Conservation (phyloP, 495 filamentous ascomycete genomes). For the Penicillium alfredii region DNA sequence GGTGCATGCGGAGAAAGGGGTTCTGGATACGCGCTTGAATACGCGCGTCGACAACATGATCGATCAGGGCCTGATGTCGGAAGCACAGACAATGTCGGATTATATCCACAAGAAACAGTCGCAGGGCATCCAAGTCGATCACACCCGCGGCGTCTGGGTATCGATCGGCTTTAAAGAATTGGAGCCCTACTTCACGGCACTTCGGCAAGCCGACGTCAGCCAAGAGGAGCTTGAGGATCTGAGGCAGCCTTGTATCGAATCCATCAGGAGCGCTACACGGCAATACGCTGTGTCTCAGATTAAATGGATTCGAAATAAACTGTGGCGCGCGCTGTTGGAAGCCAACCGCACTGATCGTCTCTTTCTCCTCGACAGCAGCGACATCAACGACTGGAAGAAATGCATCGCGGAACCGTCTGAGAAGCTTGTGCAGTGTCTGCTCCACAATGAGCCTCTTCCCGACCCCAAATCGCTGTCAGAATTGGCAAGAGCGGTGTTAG, state of each 20-base stretch:
- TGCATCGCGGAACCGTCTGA: constrained; percentile 60
- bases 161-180: constrained; percentile 96
- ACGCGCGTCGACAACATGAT: constrained; percentile 79
- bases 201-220: constrained; percentile 28
- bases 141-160: constrained; percentile 81
- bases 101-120: constrained; percentile 43
- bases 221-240: constrained; percentile 39
- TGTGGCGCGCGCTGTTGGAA: constrained; percentile 57
- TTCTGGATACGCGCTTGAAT: constrained; percentile 64
- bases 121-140: constrained; percentile 54
- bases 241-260: constrained; percentile 43
- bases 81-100: constrained; percentile 59
- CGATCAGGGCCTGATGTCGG: constrained; percentile 58
- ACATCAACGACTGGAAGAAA: constrained; percentile 49
- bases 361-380: constrained; percentile 70
- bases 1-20: constrained; percentile 67
- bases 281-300: constrained; percentile 83
- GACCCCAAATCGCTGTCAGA: constrained; percentile 56
- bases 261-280: constrained; percentile 69
- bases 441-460: constrained; percentile 50
- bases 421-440: constrained; percentile 53
- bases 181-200: constrained; percentile 56
- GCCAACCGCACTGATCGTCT: constrained; percentile 47
- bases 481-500: constrained; percentile 49
- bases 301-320: constrained; percentile 79